Evolutionary conservation across 208 protist species (phyloP).

Genomic region (Trypanosoma brucei): DNA sequence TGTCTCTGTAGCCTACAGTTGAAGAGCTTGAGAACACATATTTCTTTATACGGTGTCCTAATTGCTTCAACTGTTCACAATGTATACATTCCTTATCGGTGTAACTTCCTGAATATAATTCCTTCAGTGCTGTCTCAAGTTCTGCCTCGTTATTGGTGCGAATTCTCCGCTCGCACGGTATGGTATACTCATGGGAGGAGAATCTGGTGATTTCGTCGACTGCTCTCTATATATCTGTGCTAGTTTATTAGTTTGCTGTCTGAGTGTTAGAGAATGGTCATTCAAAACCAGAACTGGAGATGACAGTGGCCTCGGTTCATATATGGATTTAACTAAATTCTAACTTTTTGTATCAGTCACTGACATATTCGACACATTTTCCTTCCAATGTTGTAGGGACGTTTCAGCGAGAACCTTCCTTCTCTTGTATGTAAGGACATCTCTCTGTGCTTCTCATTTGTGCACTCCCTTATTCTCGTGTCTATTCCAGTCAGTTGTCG

Average conservation of each 20-base stretch:
- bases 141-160: too few species aligned
- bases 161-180: too few species aligned
- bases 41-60: too few species aligned
- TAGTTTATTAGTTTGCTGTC: not conserved
- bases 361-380: not conserved
- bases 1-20: constrained; percentile 18
- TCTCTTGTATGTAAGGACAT: not conserved
- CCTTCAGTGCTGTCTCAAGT: not conserved
- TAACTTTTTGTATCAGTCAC: not conserved
- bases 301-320: not conserved
- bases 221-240: not conserved
- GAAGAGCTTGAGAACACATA: constrained; percentile 1
- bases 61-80: not conserved
- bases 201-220: not conserved
- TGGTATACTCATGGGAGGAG: not conserved
- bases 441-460: not conserved
- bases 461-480: not conserved
- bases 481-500: constrained; percentile 8
- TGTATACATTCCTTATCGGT: not conserved
- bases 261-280: not conserved
- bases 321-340: constrained; percentile 5
- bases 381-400: not conserved
- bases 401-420: constrained; percentile 9
- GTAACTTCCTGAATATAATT: not conserved
- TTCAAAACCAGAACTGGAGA: not conserved